Base-by-base conservation (phyloP, 495 filamentous ascomycete genomes). In the Annulohypoxylon moriforme region DNA sequence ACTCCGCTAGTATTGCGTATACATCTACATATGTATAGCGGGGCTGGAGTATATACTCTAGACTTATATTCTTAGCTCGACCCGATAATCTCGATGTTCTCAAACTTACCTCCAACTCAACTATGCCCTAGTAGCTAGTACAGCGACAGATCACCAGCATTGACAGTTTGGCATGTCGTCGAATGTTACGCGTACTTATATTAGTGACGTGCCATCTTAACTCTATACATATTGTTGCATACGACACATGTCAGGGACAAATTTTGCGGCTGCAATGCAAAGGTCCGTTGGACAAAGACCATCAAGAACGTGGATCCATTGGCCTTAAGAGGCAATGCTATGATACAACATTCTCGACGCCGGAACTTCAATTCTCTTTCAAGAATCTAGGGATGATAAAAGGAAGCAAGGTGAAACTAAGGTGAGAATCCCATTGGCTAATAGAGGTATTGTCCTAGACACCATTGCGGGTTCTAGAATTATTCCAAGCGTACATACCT, bases 201-300 rank as follows among this genome's bases (percentile, higher is more conserved):
- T 20, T 27, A 10, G 50, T 20, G 50, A 56, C 20, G 36, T 10
- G 22, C 53, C 16, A 27, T 49, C 29, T 40, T 40, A 66, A 66
- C 29, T 50, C 38, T 59, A 25, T 25, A 33, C 16, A 50, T 22
- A 38, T 24, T 33, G 34, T 20, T 65, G 20, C 38, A 34, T 40
- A 33, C 38, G 2, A 40, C 57, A 33, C 49, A 61, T 53, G 62
- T 57, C 63, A 67, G 53, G 46, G 24, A 60, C 31, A n/a, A 53
- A 27, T 68, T 50, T 52, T 60, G 53, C 52, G 33, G 49, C 59
- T 64, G 33, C 46, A 49, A 72, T 64, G 53, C 50, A 42, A 29
- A 64, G 55, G 46, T 61, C 59, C 46, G 38, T 64, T 58, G 64
- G 53, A 33, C 14, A 44, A 59, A 13, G 58, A 34, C 40, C 20